Percentiles rank a stretch among this genome's conserved stretches.
Evolutionary conservation across 225 moss, liverwort and hornwort species (phyloP).

Genomic region (Physcomitrellopsis africana): DNA sequence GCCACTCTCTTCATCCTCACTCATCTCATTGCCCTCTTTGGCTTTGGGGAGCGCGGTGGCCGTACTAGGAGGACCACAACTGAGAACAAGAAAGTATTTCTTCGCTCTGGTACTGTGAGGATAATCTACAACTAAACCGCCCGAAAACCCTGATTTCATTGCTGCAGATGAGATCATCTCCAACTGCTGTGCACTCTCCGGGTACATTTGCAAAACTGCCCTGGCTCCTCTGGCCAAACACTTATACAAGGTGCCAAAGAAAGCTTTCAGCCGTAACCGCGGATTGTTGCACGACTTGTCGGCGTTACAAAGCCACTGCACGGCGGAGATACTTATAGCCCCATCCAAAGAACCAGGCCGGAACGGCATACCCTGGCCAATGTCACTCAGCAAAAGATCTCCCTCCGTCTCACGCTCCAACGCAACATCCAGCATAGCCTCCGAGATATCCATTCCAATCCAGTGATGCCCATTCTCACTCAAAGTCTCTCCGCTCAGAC

Average conservation of each 20-base stretch:
- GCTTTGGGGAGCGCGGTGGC: slow-evolving; percentile 50
- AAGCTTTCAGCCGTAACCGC: slow-evolving; percentile 76
- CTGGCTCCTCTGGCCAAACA: slow-evolving; percentile 80
- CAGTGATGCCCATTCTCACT: slow-evolving; percentile 82
- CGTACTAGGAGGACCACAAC: slow-evolving; percentile 78
- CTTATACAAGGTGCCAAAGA: slow-evolving; percentile 83
- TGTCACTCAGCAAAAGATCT: slow-evolving; percentile 74
- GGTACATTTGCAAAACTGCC: slow-evolving; percentile 87
- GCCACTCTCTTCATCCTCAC: slow-evolving; percentile 57
- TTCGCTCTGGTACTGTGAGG: slow-evolving; percentile 91
- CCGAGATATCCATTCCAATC: slow-evolving; percentile 94
- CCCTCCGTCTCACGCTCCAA: slow-evolving; percentile 89
- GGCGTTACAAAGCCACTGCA: slow-evolving; percentile 97
- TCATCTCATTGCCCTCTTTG: slow-evolving; percentile 60
- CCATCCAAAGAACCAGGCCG: slow-evolving; percentile 83
- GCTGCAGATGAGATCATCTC: slow-evolving; percentile 96
- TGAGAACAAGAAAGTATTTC: slow-evolving; percentile 80
- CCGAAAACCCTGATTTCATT: slow-evolving; percentile 88
- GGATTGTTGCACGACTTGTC: slow-evolving; percentile 89
- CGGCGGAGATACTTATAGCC: slow-evolving; percentile 93
- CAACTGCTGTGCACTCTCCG: slow-evolving; percentile 77
- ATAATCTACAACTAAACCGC: slow-evolving; percentile 91
- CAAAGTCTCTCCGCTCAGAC: slow-evolving; percentile 86
- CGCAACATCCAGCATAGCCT: slow-evolving; percentile 89
- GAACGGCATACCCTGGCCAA: slow-evolving; percentile 84